phyloP scores from a whole-genome alignment of 176 grass and related monocot genomes.

The Triticum monococcum region DNA sequence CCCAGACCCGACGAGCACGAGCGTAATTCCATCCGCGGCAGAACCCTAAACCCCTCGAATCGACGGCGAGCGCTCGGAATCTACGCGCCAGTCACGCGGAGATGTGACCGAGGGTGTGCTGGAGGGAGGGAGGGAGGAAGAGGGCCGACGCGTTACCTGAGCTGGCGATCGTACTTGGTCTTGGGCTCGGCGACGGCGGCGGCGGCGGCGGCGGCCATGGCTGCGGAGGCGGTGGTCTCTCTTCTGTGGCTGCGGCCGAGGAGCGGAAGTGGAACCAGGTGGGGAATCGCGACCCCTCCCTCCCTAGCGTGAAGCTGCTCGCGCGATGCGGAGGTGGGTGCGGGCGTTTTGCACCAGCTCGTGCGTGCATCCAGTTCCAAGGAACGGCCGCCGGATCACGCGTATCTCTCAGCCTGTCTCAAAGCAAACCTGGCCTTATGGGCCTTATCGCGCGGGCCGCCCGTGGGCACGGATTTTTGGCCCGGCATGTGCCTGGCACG shows the following conservation, averaged over 20 bases:
- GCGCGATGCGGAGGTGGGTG: too few species aligned
- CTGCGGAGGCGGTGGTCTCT: neutral
- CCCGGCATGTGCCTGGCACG: too few species aligned
- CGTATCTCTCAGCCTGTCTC: too few species aligned
- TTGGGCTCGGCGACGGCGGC: constrained; percentile 45
- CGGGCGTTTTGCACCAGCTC: too few species aligned
- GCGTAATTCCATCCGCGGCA: neutral
- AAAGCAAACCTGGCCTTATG: too few species aligned
- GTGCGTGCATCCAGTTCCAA: too few species aligned
- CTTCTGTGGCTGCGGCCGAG: neutral
- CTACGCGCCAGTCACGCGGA: neutral
- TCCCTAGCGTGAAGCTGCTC: too few species aligned
- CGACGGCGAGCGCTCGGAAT: constrained; percentile 16
- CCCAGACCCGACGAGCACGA: too few species aligned
- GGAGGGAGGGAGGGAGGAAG: neutral
- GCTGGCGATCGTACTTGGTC: constrained; percentile 85
- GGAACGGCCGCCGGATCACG: too few species aligned
- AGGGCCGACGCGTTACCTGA: constrained; percentile 44
- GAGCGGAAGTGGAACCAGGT: neutral
- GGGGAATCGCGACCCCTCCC: too few species aligned
- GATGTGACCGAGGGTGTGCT: neutral
- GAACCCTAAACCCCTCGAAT: neutral
- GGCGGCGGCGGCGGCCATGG: constrained; percentile 45
- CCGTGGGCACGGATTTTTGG: too few species aligned
- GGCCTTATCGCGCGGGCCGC: too few species aligned